Base-by-base conservation (phyloP, 164 flowering plant species). In the Paratinospora sagittata region DNA sequence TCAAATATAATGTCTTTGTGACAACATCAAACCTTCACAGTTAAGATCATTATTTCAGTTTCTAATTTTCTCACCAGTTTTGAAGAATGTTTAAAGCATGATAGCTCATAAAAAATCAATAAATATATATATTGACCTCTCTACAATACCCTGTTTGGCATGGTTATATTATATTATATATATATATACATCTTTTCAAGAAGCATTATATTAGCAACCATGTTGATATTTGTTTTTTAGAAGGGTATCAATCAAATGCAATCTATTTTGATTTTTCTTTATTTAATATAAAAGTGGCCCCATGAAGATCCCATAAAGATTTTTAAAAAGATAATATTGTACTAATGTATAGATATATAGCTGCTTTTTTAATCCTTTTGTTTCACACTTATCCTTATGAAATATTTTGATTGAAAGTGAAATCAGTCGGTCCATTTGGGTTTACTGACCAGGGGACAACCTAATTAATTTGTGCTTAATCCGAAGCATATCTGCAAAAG, bases 1-100 rank as follows among this genome's bases (percentile, higher is more conserved):
- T 55, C 61, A 55, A 55, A 55, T 55, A n/a, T 55, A 55, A 55
- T 55, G 24, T n/a, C 61, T 19, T 55, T 55, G 8, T 55, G 61
- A 55, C 61, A 55, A 55, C 23, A 55, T 55, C 23, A 55, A 23
- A 23, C 61, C 61, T 55, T 55, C 7, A 6, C 24, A 55, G 61
- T 55, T 55, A 19, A 21, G 61, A 55, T 55, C 21, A 43, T 43
- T 10, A 43, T 9, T 55, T 55, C 23, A n/a, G 21, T 55, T 55
- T 55, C 61, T 55, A 43, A 43, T 43, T 43, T 55, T 55, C 26
- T n/a, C 58, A 17, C 1, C 24, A n/a, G 61, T 55, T 52, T 52
- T 52, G 23, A 17, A 52, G 23, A 52, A 52, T 52, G 60, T 52
- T 55, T 43, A 43, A 55, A 55, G 61, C 9, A 55, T n/a, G 24